Evolutionary conservation across 441 rosid species (phyloP).

Genomic region (Gossypium schwendimanii): DNA sequence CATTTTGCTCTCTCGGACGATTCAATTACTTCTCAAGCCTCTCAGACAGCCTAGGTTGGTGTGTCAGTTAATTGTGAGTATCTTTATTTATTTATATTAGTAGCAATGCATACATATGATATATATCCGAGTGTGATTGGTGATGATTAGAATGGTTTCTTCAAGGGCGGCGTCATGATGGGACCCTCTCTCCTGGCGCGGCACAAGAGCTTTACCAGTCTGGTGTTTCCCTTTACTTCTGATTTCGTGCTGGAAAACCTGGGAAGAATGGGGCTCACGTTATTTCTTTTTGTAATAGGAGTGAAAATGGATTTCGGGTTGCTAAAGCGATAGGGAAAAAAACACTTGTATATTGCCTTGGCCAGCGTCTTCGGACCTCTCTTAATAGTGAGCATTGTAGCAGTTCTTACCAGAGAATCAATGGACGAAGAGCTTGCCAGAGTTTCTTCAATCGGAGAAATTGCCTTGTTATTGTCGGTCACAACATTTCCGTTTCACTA

Average conservation of each 20-base stretch:
- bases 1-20: slow-evolving; percentile 23
- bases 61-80: slow-evolving; percentile 60
- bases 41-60: slow-evolving; percentile 59
- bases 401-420: slow-evolving; percentile 13
- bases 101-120: no score
- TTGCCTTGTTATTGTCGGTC: slow-evolving; percentile 28
- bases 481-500: slow-evolving; percentile 55
- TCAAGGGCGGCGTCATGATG: slow-evolving; percentile 60
- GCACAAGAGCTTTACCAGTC: slow-evolving; percentile 23
- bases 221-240: slow-evolving; percentile 31
- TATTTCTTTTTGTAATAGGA: slow-evolving; percentile 36
- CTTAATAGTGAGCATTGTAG: neutral
- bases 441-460: slow-evolving; percentile 29
- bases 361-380: slow-evolving; percentile 32
- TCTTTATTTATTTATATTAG: neutral
- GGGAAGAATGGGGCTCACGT: slow-evolving; percentile 48
- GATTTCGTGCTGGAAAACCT: slow-evolving; percentile 36
- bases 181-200: slow-evolving; percentile 66
- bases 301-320: slow-evolving; percentile 46
- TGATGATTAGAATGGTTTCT: neutral
- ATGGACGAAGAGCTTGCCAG: slow-evolving; percentile 29
- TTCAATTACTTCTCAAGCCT: slow-evolving; percentile 57
- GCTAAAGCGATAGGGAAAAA: slow-evolving; percentile 37
- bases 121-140: neutral
- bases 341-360: slow-evolving; percentile 32